Conservation (phyloP, 2,329 filamentous ascomycete genomes). For the Fusarium albosuccineum region DNA sequence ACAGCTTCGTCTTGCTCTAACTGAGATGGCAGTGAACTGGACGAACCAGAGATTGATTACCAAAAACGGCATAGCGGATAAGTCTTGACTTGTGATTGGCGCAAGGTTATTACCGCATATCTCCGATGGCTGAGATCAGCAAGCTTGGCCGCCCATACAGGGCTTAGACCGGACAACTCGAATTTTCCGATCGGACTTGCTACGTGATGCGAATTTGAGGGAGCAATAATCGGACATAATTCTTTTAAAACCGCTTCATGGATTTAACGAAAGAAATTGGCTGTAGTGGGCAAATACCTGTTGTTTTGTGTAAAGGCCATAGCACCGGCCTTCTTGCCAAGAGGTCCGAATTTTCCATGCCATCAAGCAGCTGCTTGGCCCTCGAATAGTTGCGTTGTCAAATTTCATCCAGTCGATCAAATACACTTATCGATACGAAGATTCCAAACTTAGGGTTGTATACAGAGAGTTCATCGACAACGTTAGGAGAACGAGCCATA, state of each 20-base stretch:
- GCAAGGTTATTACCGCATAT: background rate
- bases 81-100: background rate
- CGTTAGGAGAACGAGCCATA: too few relatives aligned
- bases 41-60: slow-evolving; percentile 30
- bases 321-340: too few relatives aligned
- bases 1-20: background rate
- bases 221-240: slow-evolving; percentile 17
- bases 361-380: too few relatives aligned
- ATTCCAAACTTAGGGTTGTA: too few relatives aligned
- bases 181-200: slow-evolving; percentile 11
- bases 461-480: too few relatives aligned
- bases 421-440: too few relatives aligned
- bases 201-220: background rate
- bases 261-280: background rate
- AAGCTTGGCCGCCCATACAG: background rate
- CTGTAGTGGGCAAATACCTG: too few relatives aligned
- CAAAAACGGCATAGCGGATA: background rate
- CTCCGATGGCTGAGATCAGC: background rate
- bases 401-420: too few relatives aligned
- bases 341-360: too few relatives aligned
- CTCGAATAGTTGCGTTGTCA: too few relatives aligned
- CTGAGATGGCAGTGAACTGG: background rate
- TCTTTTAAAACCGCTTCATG: slow-evolving; percentile 5
- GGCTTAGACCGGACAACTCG: slow-evolving; percentile 13
- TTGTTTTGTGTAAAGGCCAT: background rate